Percentiles rank a stretch among this genome's conserved stretches.
Conservation (phyloP, 208 protist species). For the Acanthamoeba sp. region DNA sequence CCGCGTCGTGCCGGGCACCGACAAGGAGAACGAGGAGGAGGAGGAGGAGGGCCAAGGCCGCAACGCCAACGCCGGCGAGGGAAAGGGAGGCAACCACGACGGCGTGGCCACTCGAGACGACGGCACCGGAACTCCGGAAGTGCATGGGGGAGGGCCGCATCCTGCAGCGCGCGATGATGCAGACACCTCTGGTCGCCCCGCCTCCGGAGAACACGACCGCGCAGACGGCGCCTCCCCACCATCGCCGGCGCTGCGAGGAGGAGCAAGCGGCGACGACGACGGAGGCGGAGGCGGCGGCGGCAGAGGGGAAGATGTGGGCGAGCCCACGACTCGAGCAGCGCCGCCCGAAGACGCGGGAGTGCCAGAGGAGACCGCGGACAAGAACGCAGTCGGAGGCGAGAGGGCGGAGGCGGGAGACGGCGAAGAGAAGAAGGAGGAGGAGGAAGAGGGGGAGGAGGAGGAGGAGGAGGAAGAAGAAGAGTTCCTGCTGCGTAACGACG, state of each 20-base stretch:
- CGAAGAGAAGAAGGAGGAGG: not conserved
- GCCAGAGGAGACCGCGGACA: too few species aligned
- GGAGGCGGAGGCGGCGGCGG: not conserved
- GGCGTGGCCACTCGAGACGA: too few species aligned
- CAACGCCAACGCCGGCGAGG: too few species aligned
- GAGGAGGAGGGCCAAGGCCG: too few species aligned
- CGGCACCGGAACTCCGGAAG: too few species aligned
- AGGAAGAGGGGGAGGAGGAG: not conserved
- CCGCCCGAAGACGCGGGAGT: too few species aligned
- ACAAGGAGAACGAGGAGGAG: too few species aligned
- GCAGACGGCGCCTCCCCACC: not conserved
- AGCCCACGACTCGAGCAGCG: not conserved
- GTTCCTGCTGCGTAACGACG: not conserved
- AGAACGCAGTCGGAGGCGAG: not conserved
- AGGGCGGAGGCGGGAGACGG: not conserved
- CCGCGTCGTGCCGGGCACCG: too few species aligned
- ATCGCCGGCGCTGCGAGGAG: not conserved
- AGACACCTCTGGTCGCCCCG: too few species aligned
- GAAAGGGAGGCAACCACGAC: too few species aligned
- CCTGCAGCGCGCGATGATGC: too few species aligned
- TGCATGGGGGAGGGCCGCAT: too few species aligned
- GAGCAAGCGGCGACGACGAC: not conserved
- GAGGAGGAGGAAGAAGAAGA: slow-evolving; percentile 38
- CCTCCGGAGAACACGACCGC: not conserved
- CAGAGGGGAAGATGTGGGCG: not conserved